Percentiles rank a stretch among this genome's conserved stretches.
Conservation (phyloP, 208 protist genomes). For the Trypanosomatidae sp. region DNA sequence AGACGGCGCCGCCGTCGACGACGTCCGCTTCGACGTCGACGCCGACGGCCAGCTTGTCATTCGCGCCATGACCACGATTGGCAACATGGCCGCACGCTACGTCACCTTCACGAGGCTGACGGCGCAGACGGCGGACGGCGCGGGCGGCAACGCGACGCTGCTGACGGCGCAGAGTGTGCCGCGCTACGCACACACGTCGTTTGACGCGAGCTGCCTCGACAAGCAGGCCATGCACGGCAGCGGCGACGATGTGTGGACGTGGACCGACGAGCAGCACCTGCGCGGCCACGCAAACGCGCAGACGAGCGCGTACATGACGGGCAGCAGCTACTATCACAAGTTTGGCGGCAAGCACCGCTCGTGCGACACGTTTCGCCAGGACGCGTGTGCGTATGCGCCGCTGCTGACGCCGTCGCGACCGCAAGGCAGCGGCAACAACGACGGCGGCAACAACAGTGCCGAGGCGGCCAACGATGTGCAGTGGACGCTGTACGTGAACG, state of each 20-base stretch:
- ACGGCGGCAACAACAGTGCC: constrained; percentile 7
- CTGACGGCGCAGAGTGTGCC: constrained; percentile 18
- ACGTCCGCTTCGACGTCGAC: constrained; percentile 48
- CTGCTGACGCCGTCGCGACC: constrained; percentile 43
- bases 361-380: constrained; percentile 62
- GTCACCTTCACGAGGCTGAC: constrained; percentile 60
- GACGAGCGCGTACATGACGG: constrained; percentile 35
- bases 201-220: constrained; percentile 60
- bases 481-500: constrained; percentile 75
- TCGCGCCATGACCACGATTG: constrained; percentile 52
- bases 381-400: constrained; percentile 75
- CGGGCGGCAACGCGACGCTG: too few species aligned
- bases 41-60: constrained; percentile 37
- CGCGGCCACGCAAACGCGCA: constrained; percentile 37
- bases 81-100: constrained; percentile 72
- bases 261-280: constrained; percentile 11
- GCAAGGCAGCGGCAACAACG: constrained; percentile 1
- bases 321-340: constrained; percentile 84
- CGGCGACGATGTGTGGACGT: constrained; percentile 47
- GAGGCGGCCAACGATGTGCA: constrained; percentile 15
- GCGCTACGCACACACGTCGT: constrained; percentile 39
- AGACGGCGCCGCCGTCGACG: constrained; percentile 29
- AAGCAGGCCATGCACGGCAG: constrained; percentile 33
- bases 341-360: constrained; percentile 76
- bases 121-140: too few species aligned